A percentile compares a stretch with the other conserved stretches of the same genome.
These are phyloP conservation scores for Teratosphaeria zuluensis DNA, from an alignment of 2,329 filamentous ascomycete genomes.

Conservation along the genomic window DNA sequence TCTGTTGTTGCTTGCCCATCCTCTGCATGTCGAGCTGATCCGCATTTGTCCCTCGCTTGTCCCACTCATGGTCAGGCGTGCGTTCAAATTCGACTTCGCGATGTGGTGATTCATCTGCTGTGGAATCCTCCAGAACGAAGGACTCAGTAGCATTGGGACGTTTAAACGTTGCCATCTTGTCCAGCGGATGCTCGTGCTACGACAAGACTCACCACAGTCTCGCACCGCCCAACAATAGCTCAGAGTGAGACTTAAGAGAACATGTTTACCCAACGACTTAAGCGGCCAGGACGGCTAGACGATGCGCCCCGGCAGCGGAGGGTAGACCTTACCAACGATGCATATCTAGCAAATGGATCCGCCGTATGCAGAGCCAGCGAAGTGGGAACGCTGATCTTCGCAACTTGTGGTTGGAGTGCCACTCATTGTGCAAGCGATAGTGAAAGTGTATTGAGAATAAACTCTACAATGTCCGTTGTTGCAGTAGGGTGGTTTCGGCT, in stretches of 20 bases:
- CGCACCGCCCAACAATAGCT: neutral
- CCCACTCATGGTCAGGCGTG: neutral
- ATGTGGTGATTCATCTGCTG: neutral
- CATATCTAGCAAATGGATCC: neutral
- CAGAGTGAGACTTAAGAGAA: neutral
- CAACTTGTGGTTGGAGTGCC: neutral
- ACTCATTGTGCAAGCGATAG: neutral
- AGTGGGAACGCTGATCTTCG: neutral
- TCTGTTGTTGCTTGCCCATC: conserved; percentile 7
- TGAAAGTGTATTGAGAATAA: neutral
- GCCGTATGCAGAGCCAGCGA: neutral
- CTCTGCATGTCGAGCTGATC: conserved; percentile 6
- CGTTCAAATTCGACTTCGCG: neutral
- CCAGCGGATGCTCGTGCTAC: neutral
- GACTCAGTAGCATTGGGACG: neutral
- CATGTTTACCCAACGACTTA: neutral
- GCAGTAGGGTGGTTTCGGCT: neutral
- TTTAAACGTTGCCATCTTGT: neutral
- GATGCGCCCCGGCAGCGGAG: neutral
- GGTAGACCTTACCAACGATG: neutral
- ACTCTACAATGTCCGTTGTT: neutral
- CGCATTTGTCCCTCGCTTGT: neutral
- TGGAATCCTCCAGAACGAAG: neutral
- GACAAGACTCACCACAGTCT: neutral
- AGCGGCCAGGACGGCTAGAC: neutral